These are phyloP conservation scores for Aspergillus sp. DNA, from an alignment of 2,329 filamentous ascomycete genomes.

Conservation along the genomic window DNA sequence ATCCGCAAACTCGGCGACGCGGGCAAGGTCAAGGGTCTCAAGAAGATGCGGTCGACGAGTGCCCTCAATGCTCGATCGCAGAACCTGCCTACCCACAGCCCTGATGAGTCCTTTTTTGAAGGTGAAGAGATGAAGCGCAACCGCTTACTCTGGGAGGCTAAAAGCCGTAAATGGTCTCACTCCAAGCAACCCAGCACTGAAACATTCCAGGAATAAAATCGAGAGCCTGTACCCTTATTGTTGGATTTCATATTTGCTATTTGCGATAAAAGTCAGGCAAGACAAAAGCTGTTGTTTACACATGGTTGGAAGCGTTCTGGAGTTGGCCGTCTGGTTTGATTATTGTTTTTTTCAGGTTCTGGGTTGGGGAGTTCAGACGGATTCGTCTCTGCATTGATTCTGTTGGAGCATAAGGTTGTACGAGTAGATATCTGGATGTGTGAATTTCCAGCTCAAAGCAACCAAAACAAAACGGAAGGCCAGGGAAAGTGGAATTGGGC, in stretches of 20 bases:
- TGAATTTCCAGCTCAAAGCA: not conserved
- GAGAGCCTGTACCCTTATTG: slow-evolving; percentile 4
- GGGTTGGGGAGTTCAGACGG: not conserved
- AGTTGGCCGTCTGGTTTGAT: slow-evolving; percentile 7
- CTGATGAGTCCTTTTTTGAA: slow-evolving; percentile 44
- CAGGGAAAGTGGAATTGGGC: not conserved
- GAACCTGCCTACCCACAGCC: slow-evolving; percentile 29
- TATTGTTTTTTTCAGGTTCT: slow-evolving; percentile 3
- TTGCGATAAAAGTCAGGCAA: slow-evolving; percentile 1
- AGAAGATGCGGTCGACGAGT: slow-evolving; percentile 53
- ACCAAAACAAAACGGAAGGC: not conserved
- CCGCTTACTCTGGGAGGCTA: slow-evolving; percentile 48
- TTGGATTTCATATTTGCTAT: not conserved
- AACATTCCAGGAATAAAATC: slow-evolving; percentile 13
- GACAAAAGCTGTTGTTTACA: slow-evolving; percentile 7
- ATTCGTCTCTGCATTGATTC: not conserved
- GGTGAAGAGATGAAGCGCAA: slow-evolving; percentile 48
- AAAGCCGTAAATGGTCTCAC: slow-evolving; percentile 32
- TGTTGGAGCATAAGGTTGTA: not conserved
- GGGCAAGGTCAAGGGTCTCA: slow-evolving; percentile 24
- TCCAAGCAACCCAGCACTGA: slow-evolving; percentile 20
- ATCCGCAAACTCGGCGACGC: slow-evolving; percentile 46
- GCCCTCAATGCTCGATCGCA: slow-evolving; percentile 47
- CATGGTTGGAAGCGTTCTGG: slow-evolving; percentile 7
- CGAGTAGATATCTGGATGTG: not conserved